Evolutionary conservation across 768 basidiomycete species (phyloP), one percentile per base, ranked within the genome.

Genomic region (Daedaleopsis nitida): DNA sequence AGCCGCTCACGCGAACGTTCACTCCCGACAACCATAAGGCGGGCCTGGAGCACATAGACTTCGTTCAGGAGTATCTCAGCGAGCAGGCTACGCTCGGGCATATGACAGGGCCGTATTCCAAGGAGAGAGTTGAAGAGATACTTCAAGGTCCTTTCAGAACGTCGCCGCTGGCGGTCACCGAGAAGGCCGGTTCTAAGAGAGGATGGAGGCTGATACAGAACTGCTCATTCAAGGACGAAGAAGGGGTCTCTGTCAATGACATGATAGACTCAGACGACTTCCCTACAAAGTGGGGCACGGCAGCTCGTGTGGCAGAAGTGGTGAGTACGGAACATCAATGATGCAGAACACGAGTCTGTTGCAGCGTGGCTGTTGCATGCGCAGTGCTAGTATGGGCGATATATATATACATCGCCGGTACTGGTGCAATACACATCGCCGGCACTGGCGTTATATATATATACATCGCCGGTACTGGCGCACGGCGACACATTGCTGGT

Each of bases 1-100:
- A 27, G 5, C 48, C 55, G 8, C 13, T 62, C 24, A 34, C 27
- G 3, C 7, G 24, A 4, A 57, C 39, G 4, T 62, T 52, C 43
- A 62, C 56, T 27, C 61, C 61, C 12, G 43, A 34, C 4, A 62
- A 62, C 24, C 61, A 62, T 34, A 52, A 44, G 9, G 44, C 37
- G 9, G 56, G 27, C 3, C 3, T 27, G 3, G 50, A 62, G 13
- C 49, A 62, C 32, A 45, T 58, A 14, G 56, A 57, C 27, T 57
- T 58, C 52, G 35, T 62, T 7, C 13, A 53, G 12, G 21, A 9
- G 13, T 53, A 62, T 42, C 19, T 53, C 1, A 17, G 37, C 14
- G 56, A 53, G 23, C 55, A 62, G 56, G 35, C 52, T 10, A 3
- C 5, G 12, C 23, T 48, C 13, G 55, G 61, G 1, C 61, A 49